These are phyloP conservation scores for Sarocladium oryzae DNA, from an alignment of 2,329 filamentous ascomycete species.

Conservation along the genomic window DNA sequence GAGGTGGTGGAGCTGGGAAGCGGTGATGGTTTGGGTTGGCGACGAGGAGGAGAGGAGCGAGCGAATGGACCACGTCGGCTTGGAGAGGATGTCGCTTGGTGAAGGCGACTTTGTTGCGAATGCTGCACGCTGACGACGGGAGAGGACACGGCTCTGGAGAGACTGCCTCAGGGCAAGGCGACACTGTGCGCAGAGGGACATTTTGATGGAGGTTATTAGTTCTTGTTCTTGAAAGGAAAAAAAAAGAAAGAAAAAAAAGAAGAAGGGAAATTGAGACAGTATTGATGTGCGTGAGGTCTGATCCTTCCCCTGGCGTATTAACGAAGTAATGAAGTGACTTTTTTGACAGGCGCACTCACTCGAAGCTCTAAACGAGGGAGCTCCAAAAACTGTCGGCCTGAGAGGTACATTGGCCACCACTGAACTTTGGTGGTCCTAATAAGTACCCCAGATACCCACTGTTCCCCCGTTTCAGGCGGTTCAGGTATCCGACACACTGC, in stretches of 20 bases:
- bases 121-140: conserved; percentile 7
- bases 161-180: conserved; percentile 18
- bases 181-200: conserved; percentile 26
- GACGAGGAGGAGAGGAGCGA: conserved; percentile 50
- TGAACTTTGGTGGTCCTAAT: not conserved
- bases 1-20: conserved; percentile 70
- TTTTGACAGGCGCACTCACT: not conserved
- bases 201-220: conserved; percentile 14
- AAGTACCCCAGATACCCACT: not conserved
- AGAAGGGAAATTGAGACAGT: no score
- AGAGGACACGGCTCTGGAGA: conserved; percentile 14
- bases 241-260: no score
- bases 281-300: no score
- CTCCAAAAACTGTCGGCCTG: not conserved
- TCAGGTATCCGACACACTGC: not conserved
- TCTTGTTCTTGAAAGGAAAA: no score
- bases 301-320: no score
- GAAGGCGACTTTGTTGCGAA: conserved; percentile 11
- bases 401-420: not conserved
- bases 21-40: conserved; percentile 45
- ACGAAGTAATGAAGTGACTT: not conserved
- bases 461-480: not conserved
- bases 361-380: not conserved
- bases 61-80: conserved; percentile 77
- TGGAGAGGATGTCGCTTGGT: conserved; percentile 47